Conservation (phyloP, 805 yeast species). For the Saturnispora silvae region DNA sequence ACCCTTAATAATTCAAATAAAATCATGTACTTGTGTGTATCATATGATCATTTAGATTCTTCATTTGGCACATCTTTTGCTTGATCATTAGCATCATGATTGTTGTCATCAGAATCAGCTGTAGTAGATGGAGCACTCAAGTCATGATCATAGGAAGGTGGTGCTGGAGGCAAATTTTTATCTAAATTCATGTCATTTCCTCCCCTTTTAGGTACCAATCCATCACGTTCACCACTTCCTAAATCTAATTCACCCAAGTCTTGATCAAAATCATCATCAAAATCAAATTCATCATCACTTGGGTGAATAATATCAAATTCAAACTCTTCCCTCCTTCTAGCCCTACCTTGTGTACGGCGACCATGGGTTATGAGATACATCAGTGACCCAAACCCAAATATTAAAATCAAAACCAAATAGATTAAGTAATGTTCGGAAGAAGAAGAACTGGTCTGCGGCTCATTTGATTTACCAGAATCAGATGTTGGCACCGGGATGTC, state of each 20-base stretch:
- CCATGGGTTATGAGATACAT: constrained; percentile 31
- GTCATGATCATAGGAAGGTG: too few relatives aligned
- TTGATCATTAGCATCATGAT: neutral
- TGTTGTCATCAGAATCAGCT: neutral
- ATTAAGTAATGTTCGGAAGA: constrained; percentile 13
- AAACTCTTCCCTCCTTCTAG: constrained; percentile 56
- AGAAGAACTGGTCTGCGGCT: neutral
- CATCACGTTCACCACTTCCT: constrained; percentile 1
- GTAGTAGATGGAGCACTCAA: neutral
- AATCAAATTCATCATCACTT: constrained; percentile 17
- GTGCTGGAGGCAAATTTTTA: too few relatives aligned
- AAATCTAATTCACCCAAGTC: constrained; percentile 9
- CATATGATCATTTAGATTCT: too few relatives aligned
- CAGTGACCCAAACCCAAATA: constrained; percentile 44
- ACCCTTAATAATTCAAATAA: too few relatives aligned
- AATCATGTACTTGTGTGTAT: too few relatives aligned
- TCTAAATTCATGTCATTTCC: neutral
- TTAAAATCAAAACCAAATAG: constrained; percentile 42
- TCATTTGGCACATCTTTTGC: too few relatives aligned
- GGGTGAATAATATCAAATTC: constrained; percentile 73
- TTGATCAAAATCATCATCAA: constrained; percentile 7
- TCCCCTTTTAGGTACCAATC: neutral
- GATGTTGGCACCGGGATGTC: neutral
- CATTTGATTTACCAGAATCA: constrained; percentile 7
- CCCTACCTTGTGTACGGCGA: constrained; percentile 27